A percentile compares a stretch with the other conserved stretches of the same genome.
phyloP scores from a whole-genome alignment of 1,284 basidiomycete species.

The Fomes fomentarius region DNA sequence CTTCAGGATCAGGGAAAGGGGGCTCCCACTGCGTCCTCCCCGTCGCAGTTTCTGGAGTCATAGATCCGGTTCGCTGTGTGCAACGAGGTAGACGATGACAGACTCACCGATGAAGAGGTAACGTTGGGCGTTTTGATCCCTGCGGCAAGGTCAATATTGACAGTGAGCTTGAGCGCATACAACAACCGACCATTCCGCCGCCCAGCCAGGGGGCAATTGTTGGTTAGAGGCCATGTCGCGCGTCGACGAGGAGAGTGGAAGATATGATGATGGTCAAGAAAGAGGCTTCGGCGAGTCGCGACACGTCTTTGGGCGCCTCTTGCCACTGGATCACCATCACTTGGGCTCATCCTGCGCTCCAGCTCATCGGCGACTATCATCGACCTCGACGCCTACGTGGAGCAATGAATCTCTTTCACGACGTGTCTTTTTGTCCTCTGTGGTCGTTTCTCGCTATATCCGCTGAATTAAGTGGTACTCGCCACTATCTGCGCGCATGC shows the following conservation, averaged over 20 bases:
- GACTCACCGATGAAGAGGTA: conserved; percentile 83
- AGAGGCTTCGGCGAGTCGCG: conserved; percentile 22
- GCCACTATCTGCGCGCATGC: background rate
- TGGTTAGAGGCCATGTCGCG: conserved; percentile 63
- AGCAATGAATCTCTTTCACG: background rate
- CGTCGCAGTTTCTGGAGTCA: conserved; percentile 49
- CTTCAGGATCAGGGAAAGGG: conserved; percentile 39
- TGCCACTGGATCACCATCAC: conserved; percentile 8
- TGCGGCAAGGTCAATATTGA: conserved; percentile 36
- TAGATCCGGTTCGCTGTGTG: background rate
- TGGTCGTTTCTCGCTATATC: no score
- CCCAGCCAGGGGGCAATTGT: conserved; percentile 88
- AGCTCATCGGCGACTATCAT: background rate
- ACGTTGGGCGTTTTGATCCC: conserved; percentile 81
- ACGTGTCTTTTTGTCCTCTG: background rate
- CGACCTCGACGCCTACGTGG: conserved; percentile 16
- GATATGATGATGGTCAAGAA: conserved; percentile 18
- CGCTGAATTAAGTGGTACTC: no score
- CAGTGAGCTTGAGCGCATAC: conserved; percentile 8
- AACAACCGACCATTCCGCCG: conserved; percentile 77
- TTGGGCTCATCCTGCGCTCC: background rate
- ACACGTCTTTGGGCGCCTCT: conserved; percentile 25
- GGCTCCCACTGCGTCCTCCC: conserved; percentile 71
- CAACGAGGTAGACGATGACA: background rate
- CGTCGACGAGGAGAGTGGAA: conserved; percentile 6